Base-by-base conservation (phyloP, 2,329 filamentous ascomycete species). In the Arthrobotrys megalospora region DNA sequence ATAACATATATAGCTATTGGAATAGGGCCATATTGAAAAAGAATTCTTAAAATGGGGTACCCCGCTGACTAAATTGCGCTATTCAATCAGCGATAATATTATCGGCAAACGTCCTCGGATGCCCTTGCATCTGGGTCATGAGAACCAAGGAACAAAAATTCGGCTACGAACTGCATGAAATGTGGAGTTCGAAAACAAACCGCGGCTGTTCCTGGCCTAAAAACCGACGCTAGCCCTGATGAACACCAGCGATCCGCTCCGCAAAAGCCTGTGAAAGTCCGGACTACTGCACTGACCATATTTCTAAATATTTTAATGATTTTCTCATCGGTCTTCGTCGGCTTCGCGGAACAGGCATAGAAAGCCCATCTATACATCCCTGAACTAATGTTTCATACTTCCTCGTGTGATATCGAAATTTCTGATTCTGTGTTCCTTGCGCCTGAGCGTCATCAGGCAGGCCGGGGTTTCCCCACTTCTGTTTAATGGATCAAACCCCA, bases 251-350 rank as follows among this genome's bases (percentile, higher is more conserved):
- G 41, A 43, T 6, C 48, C 41, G 38, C 69, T 73, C 69, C 69
- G 69, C 48, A 34, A 58, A 66, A 66, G 69, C 69, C 41, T 73
- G 69, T 73, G 69, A 60, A 73, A 60, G 69, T 66, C 69, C 69
- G 69, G 32, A 52, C 28, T 6, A 16, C 32, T 12, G 50, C 60
- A 63, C 64, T 45, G 50, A 34, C 34, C 47, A 50, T 48, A 45
- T 60, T 38, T 11, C 32, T 24, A 4, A 36, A 34, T 38, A 21
- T 24, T 24, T 58, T 32, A 8, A 36, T 63, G 6, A 55, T 16
- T 5, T 32, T 65, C 34, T 72, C 34, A 60, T 73, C 69, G 69
- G 69, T 24, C 41, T 66, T 52, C 8, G 28, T 67, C 70, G 70
- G 70, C 70, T 75, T 75, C 53, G 11, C 70, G 70, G 70, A 75